Conservation (phyloP, 805 yeast genomes). For the Torulaspora delbrueckii region DNA sequence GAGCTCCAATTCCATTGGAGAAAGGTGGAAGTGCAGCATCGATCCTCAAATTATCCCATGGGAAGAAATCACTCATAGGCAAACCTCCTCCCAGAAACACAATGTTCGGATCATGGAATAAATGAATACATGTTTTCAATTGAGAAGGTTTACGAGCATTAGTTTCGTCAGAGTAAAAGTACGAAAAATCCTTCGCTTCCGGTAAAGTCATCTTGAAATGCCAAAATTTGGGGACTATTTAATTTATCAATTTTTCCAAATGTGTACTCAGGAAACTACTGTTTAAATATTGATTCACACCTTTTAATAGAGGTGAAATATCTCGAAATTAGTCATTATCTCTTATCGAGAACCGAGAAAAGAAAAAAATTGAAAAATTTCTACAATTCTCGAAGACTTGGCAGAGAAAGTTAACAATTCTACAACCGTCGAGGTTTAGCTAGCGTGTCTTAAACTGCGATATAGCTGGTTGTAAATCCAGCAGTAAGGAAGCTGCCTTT, state of each 20-base stretch:
- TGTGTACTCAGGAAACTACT: neutral
- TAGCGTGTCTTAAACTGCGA: neutral
- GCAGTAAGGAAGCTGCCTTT: no score
- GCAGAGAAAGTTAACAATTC: neutral
- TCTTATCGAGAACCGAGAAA: neutral
- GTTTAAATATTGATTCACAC: neutral
- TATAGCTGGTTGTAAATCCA: no score
- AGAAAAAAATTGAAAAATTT: constrained; percentile 6
- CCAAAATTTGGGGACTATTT: neutral
- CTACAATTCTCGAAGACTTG: neutral
- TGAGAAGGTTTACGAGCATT: constrained; percentile 70
- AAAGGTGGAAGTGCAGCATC: constrained; percentile 80
- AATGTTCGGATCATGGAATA: constrained; percentile 66
- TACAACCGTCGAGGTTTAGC: neutral
- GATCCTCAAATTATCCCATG: constrained; percentile 72
- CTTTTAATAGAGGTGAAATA: neutral
- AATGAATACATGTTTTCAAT: constrained; percentile 78
- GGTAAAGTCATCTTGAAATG: constrained; percentile 29
- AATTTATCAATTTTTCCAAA: neutral
- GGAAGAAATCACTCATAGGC: constrained; percentile 87
- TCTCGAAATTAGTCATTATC: constrained; percentile 3
- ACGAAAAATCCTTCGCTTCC: constrained; percentile 65
- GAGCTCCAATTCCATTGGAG: constrained; percentile 69
- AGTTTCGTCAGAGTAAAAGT: constrained; percentile 75
- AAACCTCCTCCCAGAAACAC: constrained; percentile 94